Evolutionary conservation across 441 rosid genomes (phyloP), one percentile per base, ranked within the genome.

Genomic region (Rhodomyrtus psidioides): DNA sequence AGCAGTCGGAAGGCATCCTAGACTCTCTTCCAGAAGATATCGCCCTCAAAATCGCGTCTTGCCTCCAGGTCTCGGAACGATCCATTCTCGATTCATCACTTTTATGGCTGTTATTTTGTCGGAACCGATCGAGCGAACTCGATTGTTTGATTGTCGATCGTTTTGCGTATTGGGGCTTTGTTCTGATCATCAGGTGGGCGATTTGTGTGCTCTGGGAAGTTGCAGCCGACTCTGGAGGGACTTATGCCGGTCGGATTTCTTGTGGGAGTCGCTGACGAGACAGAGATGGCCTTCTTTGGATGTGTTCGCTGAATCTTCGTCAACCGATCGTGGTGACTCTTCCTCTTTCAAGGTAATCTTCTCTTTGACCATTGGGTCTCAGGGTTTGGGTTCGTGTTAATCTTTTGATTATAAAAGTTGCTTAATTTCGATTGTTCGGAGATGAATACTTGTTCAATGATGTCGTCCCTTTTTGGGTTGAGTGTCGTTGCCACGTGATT

Each of bases 151-250:
- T 82, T 39, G 15, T 28, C 13, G 84, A 54, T 54, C 34, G 19
- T 4, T 53, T 39, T 74, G 54, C 51, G 51, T 60, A 53, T 53
- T 53, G 19, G 2, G 6, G 82, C 49, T 87, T 28, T 83, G 55
- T 59, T 85, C 53, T 54, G 4, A 83, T 55, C 57, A 62, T 12
- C 84, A 94, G 95, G 92, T 86, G 23, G 51, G 74, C 27, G 95
- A 92, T 86, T 81, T 92, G 81, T 91, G 93, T 51, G 86, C 91
- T 16, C 84, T 92, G 89, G 91, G 92, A 23, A 55, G 53, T 81
- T 93, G 94, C 88, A 91, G 93, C 62, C 90, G 84, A 81, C 88
- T 89, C 85, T 94, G 93, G 94, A 91, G 92, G 86, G 90, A 90
- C 60, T 51, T 89, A 34, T 92, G 94, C 27, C 44, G 86, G 83